phyloP scores from a whole-genome alignment of 1,284 basidiomycete species.

The Volvariella volvacea region DNA sequence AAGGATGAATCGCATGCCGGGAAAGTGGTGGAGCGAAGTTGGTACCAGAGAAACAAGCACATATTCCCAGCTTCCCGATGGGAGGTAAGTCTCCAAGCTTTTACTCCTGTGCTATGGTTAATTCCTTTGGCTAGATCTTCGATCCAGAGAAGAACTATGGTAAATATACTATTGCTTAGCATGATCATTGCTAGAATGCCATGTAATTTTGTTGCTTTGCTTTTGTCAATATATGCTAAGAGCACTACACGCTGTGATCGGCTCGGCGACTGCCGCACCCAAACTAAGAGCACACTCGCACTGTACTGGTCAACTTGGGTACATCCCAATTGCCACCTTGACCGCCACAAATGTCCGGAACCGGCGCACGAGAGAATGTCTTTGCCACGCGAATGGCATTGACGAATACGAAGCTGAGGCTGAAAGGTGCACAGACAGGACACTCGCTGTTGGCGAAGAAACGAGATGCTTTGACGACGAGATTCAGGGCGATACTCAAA shows the following conservation, averaged over 20 bases:
- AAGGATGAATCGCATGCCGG: constrained; percentile 99
- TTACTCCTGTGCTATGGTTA: constrained; percentile 5
- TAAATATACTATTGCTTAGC: constrained; percentile 73
- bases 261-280: no score
- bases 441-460: constrained; percentile 98
- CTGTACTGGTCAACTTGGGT: no score
- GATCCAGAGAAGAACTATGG: constrained; percentile 90
- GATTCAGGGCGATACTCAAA: constrained; percentile 84
- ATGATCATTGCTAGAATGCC: neutral
- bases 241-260: no score
- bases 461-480: constrained; percentile 89
- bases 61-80: constrained; percentile 95
- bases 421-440: constrained; percentile 96
- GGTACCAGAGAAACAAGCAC: constrained; percentile 95
- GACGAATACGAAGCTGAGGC: constrained; percentile 87
- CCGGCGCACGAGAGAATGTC: constrained; percentile 84
- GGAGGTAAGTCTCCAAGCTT: constrained; percentile 56
- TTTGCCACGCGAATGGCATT: constrained; percentile 95
- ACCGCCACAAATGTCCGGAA: constrained; percentile 70
- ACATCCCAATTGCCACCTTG: no score
- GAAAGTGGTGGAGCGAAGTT: constrained; percentile 95
- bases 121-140: constrained; percentile 52
- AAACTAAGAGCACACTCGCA: no score
- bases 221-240: no score
- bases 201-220: constrained; percentile 67